phyloP scores from a whole-genome alignment of 2,329 filamentous ascomycete genomes.

The Xylaria sp. region DNA sequence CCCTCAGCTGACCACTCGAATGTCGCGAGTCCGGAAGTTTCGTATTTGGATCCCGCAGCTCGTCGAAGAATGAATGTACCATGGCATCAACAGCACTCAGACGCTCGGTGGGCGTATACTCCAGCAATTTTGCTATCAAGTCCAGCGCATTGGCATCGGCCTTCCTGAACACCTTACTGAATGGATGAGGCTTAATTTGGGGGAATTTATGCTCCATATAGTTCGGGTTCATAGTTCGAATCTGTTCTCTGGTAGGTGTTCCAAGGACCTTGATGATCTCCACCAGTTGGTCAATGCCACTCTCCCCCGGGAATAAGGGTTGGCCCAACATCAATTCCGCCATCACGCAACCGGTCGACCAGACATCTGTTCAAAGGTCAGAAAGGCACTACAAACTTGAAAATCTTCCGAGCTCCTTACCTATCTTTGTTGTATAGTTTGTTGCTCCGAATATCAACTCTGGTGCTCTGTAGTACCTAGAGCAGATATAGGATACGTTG shows the following conservation, averaged over 20 bases:
- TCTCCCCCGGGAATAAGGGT: constrained; percentile 96
- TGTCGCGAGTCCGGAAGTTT: constrained; percentile 95
- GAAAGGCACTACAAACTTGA: not conserved
- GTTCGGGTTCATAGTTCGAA: constrained; percentile 99
- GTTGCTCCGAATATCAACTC: constrained; percentile 99
- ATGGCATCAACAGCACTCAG: constrained; percentile 94
- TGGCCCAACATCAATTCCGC: constrained; percentile 99
- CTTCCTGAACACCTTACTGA: constrained; percentile 99
- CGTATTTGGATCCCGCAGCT: constrained; percentile 90
- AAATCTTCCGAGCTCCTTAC: constrained; percentile 64
- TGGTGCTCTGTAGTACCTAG: constrained; percentile 96
- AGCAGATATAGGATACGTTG: constrained; percentile 99
- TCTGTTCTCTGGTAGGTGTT: constrained; percentile 96
- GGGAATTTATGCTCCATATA: constrained; percentile 99
- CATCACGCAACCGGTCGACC: constrained; percentile 99
- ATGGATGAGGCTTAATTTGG: constrained; percentile 99
- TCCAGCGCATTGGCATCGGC: constrained; percentile 93
- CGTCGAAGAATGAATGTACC: constrained; percentile 98
- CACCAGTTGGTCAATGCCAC: constrained; percentile 96
- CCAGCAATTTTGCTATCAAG: constrained; percentile 89
- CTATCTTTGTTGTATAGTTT: constrained; percentile 99
- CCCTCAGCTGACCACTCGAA: constrained; percentile 79
- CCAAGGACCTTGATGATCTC: constrained; percentile 99
- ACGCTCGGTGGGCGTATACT: constrained; percentile 97
- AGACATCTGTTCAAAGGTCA: constrained; percentile 76